Base-by-base conservation (phyloP, 2,329 filamentous ascomycete genomes). In the Claviceps paspali region DNA sequence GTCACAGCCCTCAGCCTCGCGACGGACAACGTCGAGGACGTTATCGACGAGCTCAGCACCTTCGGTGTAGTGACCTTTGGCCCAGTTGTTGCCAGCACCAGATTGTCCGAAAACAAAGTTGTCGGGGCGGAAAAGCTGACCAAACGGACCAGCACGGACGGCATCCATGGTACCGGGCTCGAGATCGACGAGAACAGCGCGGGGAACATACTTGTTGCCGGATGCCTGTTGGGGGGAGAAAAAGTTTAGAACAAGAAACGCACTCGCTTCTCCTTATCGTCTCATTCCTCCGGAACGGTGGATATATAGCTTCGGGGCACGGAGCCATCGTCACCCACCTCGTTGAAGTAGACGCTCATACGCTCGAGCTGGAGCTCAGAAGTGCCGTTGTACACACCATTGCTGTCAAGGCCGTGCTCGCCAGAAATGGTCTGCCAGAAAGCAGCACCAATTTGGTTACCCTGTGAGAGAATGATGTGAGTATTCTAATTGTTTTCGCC, bases 381-480 rank as follows among this genome's bases (percentile, higher is more conserved):
- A 95, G 53, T 83, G 86, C 61, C 91, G 6, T 39, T 41, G 10
- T 26, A 41, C 43, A 94, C 79, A 68, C 88, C 88, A 64, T 83
- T 82, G 68, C 82, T 83, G 67, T 96, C 91, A 59, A 98, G 85
- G 61, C 88, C 88, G 66, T 98, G 91, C 75, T 86, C 81, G 65
- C 79, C 77, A 57, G 81, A 83, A 61, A 86, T 85, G 55, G 70
- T 81, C 65, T 86, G 81, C 81, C 91, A 98, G 77, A 98, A 98
- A 68, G 91, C 91, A 73, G 91, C 88, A 87, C 91, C 91, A 56
- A 96, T 94, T 83, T 96, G 91, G 82, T 96, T 96, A 78, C 91
- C 88, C 87, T 95, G 56, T 53, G 48, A n/a, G 44, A 52, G 63
- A 57, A 22, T 22, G 21, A 8, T 8, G 21, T 5, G 21, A 5